Conservation (phyloP, 1,284 basidiomycete genomes). For the Rhodotorula glutinis region DNA sequence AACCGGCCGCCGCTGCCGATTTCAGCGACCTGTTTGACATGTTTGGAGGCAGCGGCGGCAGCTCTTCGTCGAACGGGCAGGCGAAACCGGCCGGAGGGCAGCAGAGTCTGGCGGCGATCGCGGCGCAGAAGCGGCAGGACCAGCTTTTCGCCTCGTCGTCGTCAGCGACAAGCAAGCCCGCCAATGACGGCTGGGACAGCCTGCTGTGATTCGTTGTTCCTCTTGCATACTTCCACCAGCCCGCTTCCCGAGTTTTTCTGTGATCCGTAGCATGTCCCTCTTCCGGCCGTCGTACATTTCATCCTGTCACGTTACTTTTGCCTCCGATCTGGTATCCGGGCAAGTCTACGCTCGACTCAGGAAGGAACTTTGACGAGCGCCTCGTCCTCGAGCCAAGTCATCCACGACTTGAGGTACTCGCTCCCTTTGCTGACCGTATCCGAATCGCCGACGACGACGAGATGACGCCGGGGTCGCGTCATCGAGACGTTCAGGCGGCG, state of each 20-base stretch:
- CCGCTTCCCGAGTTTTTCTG: too few relatives aligned
- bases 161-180: not conserved
- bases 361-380: conserved; percentile 51
- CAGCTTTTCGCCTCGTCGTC: conserved; percentile 19
- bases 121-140: conserved; percentile 45
- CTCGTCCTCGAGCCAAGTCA: conserved; percentile 80
- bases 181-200: conserved; percentile 24
- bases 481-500: conserved; percentile 84
- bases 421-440: conserved; percentile 80
- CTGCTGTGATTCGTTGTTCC: too few relatives aligned
- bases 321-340: too few relatives aligned
- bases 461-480: conserved; percentile 85
- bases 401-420: conserved; percentile 78
- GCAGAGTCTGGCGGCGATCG: conserved; percentile 48
- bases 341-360: too few relatives aligned
- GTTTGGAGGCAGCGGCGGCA: not conserved
- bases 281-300: too few relatives aligned
- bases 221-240: too few relatives aligned
- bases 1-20: conserved; percentile 20
- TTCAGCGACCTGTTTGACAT: conserved; percentile 36
- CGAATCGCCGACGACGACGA: conserved; percentile 86
- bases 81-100: conserved; percentile 21
- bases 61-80: too few relatives aligned
- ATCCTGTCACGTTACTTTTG: too few relatives aligned
- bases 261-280: too few relatives aligned